Percentiles rank a stretch among this genome's conserved stretches.
phyloP scores from a whole-genome alignment of 2,329 filamentous ascomycete genomes.

The Botrytis pseudocinerea region DNA sequence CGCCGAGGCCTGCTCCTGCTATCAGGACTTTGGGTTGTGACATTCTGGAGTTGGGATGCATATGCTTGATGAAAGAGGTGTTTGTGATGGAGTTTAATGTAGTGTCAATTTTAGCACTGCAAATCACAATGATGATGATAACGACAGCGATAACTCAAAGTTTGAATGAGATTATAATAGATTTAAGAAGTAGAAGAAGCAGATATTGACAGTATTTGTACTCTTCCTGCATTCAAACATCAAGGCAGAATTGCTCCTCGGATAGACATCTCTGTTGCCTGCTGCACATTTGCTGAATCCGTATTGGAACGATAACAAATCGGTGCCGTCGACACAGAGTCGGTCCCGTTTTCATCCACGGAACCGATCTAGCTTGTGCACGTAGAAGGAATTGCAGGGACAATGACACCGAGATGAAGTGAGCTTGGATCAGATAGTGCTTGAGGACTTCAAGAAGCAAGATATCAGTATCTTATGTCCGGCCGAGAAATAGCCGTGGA shows the following conservation, averaged over 20 bases:
- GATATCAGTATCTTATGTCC: background rate
- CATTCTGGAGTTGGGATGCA: background rate
- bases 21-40: slow-evolving; percentile 28
- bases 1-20: slow-evolving; percentile 41
- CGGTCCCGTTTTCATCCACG: background rate
- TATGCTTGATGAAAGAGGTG: background rate
- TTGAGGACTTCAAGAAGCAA: background rate
- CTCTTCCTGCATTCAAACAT: background rate
- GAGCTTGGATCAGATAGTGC: background rate
- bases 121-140: background rate
- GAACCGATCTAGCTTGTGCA: background rate
- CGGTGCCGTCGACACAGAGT: background rate
- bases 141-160: background rate
- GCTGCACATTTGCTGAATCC: background rate
- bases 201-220: background rate
- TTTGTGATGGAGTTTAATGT: background rate
- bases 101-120: background rate
- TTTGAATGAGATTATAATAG: background rate
- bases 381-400: background rate
- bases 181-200: background rate
- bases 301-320: background rate
- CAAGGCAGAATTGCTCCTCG: background rate
- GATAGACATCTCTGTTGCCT: background rate
- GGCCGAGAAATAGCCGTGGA: background rate
- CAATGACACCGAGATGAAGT: background rate